Conservation (phyloP, 164 flowering plant species). For the Chimonanthus praecox region DNA sequence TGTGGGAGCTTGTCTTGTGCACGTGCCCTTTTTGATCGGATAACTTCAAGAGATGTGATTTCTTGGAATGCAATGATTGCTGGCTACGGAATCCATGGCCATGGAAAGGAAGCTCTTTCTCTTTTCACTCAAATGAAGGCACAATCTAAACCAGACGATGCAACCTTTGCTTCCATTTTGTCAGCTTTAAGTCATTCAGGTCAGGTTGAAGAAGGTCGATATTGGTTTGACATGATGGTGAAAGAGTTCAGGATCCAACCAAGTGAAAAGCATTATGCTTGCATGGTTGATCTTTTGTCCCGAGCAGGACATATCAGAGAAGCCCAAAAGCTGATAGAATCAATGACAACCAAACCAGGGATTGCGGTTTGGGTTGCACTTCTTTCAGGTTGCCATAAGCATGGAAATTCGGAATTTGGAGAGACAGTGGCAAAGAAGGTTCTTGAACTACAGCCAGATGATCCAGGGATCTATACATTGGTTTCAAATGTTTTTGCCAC, state of each 20-base stretch:
- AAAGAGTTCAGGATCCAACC: slow-evolving; percentile 20
- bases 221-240: slow-evolving; percentile 24
- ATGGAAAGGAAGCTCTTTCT: slow-evolving; percentile 22
- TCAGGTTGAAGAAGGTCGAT: slow-evolving; percentile 24
- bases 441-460: slow-evolving; percentile 25
- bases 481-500: slow-evolving; percentile 25
- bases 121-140: slow-evolving; percentile 23
- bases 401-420: slow-evolving; percentile 19
- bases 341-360: slow-evolving; percentile 19
- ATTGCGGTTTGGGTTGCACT: slow-evolving; percentile 25
- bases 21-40: slow-evolving; percentile 17
- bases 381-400: slow-evolving; percentile 23
- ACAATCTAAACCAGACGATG: slow-evolving; percentile 17
- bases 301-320: slow-evolving; percentile 25
- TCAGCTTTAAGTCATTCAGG: slow-evolving; percentile 35
- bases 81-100: slow-evolving; percentile 28
- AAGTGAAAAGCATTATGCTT: slow-evolving; percentile 24
- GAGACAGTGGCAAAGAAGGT: slow-evolving; percentile 17
- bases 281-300: slow-evolving; percentile 31
- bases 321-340: slow-evolving; percentile 18
- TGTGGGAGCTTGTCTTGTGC: slow-evolving; percentile 26
- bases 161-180: slow-evolving; percentile 28
- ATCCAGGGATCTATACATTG: slow-evolving; percentile 30
- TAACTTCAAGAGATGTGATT: slow-evolving; percentile 18
- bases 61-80: slow-evolving; percentile 30